Base-by-base conservation (phyloP, 306 rosid species). In the Begonia fuchsioides region DNA sequence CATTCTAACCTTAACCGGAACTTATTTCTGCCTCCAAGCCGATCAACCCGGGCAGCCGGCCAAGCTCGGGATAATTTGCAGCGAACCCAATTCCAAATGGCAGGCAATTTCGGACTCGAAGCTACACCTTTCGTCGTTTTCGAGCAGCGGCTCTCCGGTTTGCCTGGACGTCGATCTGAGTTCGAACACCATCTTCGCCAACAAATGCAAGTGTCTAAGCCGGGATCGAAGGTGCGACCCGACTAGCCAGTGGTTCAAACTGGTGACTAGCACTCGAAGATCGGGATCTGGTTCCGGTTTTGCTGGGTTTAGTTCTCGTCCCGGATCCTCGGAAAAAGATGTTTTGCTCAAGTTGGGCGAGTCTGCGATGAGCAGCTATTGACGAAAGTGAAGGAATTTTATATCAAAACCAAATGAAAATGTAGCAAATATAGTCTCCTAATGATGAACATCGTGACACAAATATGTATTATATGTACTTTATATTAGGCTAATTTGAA, bases 161-260 rank as follows among this genome's bases (percentile, higher is more conserved):
- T 90, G 97, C 69, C 54, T 90, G 10, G 93, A 90, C 32, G 86
- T 79, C 0, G 82, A 79, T 45, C 66, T 78, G 1, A 40, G 1
- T 40, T 56, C 58, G 62, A 79, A 76, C 44, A 39, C 2, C 9
- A 46, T 90, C 39, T 68, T 84, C 59, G 79, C 95, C 43, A 84
- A 66, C 58, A 56, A 65, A 18, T 88, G 97, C 65, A 88, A 74
- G 57, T 88, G 97, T 55, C 58, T 88, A 53, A 68, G 64, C 49
- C 26, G 52, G 16, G 94, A 81, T 26, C 45, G 10, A 1, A 14
- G 54, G 3, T 88, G 97, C 13, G 82, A 84, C 68, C 95, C 95
- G 0, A 72, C 35, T 19, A 81, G 77, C 71, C 97, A 90, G 39
- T 84, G 95, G 97, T 90, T 90, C 68, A 79, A 75, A 53, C 80